Evolutionary conservation across 1,284 basidiomycete genomes (phyloP).

Genomic region (Bjerkandera adusta): DNA sequence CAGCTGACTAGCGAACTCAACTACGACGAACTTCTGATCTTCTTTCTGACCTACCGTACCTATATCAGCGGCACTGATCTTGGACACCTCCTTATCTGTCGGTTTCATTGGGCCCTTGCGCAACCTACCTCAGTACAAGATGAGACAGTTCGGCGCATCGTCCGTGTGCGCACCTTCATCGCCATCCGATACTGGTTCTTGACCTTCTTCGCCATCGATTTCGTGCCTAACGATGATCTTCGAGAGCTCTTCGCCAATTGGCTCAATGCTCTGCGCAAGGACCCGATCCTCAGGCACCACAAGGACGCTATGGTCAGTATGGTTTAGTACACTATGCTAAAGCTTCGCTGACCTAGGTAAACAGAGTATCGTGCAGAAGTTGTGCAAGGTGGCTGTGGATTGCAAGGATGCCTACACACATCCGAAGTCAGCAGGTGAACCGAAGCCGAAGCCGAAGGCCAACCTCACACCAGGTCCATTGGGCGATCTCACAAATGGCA

Average conservation of each 20-base stretch:
- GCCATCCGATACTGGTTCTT: slow-evolving; percentile 84
- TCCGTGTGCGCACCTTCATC: slow-evolving; percentile 83
- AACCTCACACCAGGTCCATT: slow-evolving; percentile 9
- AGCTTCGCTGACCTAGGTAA: background rate
- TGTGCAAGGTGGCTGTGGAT: slow-evolving; percentile 79
- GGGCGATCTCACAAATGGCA: slow-evolving; percentile 25
- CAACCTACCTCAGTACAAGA: slow-evolving; percentile 50
- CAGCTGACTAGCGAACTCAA: slow-evolving; percentile 82
- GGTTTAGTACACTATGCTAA: slow-evolving; percentile 4
- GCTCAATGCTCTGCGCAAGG: slow-evolving; percentile 73
- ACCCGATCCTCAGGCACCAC: slow-evolving; percentile 63
- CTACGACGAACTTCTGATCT: slow-evolving; percentile 80
- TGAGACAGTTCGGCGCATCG: slow-evolving; percentile 68
- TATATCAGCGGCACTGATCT: slow-evolving; percentile 77
- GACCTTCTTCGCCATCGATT: slow-evolving; percentile 86
- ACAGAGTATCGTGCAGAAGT: slow-evolving; percentile 73
- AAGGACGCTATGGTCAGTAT: slow-evolving; percentile 68
- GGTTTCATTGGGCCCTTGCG: slow-evolving; percentile 85
- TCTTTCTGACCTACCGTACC: slow-evolving; percentile 85
- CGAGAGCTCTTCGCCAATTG: slow-evolving; percentile 69
- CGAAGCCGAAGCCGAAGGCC: slow-evolving; percentile 1
- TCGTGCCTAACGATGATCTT: slow-evolving; percentile 76
- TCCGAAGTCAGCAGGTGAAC: slow-evolving; percentile 3
- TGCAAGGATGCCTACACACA: slow-evolving; percentile 68
- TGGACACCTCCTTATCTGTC: slow-evolving; percentile 73